Evolutionary conservation across 192 early-diverging fungal species (phyloP).

Genomic region (Paraglomus brasilianum): DNA sequence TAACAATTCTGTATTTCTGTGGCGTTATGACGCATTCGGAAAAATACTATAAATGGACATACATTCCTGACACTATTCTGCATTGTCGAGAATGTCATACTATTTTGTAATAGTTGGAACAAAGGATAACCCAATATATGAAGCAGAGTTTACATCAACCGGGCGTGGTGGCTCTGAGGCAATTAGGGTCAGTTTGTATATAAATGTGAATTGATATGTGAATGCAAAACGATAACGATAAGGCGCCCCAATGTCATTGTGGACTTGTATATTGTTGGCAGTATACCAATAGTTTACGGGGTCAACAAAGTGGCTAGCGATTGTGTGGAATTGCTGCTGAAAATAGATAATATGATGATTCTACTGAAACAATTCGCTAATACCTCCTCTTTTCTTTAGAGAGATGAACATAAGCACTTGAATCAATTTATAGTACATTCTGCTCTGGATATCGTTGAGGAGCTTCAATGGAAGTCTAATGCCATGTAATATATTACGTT

Average conservation of each 20-base stretch:
- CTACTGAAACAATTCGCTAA: no score
- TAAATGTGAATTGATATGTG: not conserved
- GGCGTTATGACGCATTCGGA: no score
- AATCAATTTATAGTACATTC: slow-evolving; percentile 98
- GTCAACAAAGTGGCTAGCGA: no score
- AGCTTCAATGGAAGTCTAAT: slow-evolving; percentile 85
- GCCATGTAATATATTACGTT: slow-evolving; percentile 59
- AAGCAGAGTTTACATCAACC: slow-evolving; percentile 78
- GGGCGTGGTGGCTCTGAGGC: slow-evolving; percentile 38
- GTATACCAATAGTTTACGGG: no score
- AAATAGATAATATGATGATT: no score
- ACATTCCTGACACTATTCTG: not conserved
- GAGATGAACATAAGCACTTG: slow-evolving; percentile 83
- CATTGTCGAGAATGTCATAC: slow-evolving; percentile 43
- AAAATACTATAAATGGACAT: no score
- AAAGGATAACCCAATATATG: slow-evolving; percentile 94
- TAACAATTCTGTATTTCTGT: no score
- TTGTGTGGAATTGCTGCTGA: no score
- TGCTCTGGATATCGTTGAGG: slow-evolving; percentile 95
- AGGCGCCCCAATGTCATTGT: no score
- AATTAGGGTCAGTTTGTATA: slow-evolving; percentile 27
- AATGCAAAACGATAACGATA: no score
- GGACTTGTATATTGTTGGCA: no score
- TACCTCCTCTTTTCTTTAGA: slow-evolving; percentile 34
- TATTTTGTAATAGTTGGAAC: slow-evolving; percentile 96